Percentiles rank a stretch among this genome's conserved stretches.
These are phyloP conservation scores for Carex pumila DNA, from an alignment of 176 grass and related monocot genomes.

Conservation along the genomic window DNA sequence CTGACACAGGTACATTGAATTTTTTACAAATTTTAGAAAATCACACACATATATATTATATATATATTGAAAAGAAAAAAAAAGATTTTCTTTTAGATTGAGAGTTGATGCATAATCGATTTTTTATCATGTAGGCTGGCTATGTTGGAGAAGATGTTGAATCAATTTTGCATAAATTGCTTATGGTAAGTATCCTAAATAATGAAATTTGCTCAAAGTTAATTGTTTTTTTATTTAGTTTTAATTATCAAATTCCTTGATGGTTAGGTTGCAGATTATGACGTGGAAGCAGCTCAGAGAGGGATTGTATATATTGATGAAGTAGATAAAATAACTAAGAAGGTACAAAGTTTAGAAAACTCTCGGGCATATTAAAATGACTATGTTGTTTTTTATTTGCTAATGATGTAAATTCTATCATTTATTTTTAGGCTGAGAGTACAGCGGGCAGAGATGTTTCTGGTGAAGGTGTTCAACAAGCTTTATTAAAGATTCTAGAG, in stretches of 20 bases:
- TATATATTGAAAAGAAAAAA: neutral
- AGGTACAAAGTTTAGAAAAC: conserved; percentile 52
- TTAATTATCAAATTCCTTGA: conserved; percentile 12
- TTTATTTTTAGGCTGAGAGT: conserved; percentile 67
- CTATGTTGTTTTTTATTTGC: neutral
- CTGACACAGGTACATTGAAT: conserved; percentile 74
- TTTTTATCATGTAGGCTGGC: conserved; percentile 68
- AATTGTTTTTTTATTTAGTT: neutral
- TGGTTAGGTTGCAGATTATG: conserved; percentile 81
- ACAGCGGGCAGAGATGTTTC: conserved; percentile 93
- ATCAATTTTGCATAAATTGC: conserved; percentile 89
- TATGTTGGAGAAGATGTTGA: conserved; percentile 99
- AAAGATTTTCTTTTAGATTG: neutral
- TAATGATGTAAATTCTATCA: conserved; percentile 4
- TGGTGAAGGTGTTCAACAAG: conserved; percentile 99
- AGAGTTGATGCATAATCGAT: neutral
- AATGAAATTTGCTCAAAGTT: neutral
- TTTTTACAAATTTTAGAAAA: conserved; percentile 10
- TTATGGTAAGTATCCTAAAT: conserved; percentile 49
- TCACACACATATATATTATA: too few relatives aligned
- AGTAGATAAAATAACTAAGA: conserved; percentile 99
- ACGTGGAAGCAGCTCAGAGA: conserved; percentile 94
- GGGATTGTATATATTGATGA: conserved; percentile 99
- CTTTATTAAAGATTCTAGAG: conserved; percentile 95
- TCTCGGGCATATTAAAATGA: neutral